A percentile compares a stretch with the other conserved stretches of the same genome.
phyloP scores from a whole-genome alignment of 768 basidiomycete species.

The Cytidiella melzeri region DNA sequence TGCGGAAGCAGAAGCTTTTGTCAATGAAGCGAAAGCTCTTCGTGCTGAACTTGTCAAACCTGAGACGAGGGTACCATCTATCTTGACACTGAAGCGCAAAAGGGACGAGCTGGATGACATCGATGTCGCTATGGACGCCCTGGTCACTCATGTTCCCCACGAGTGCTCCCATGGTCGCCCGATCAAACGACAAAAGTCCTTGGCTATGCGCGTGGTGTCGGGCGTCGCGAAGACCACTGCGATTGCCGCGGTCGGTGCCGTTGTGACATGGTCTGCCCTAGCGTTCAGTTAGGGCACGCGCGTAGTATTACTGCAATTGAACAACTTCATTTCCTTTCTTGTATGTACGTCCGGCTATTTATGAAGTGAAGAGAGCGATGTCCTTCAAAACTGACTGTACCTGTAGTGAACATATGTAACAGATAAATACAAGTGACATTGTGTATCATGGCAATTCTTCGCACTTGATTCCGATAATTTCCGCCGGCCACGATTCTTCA shows the following conservation, averaged over 20 bases:
- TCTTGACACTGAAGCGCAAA: conserved; percentile 50
- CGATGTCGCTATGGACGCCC: neutral
- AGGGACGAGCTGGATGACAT: conserved; percentile 32
- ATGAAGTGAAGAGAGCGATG: too few relatives aligned
- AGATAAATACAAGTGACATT: too few relatives aligned
- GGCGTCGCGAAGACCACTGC: conserved; percentile 53
- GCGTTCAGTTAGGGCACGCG: conserved; percentile 67
- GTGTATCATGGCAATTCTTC: too few relatives aligned
- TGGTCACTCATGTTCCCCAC: neutral
- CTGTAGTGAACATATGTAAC: too few relatives aligned
- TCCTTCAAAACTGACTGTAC: too few relatives aligned
- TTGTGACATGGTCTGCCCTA: conserved; percentile 67
- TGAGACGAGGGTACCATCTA: conserved; percentile 27
- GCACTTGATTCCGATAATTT: too few relatives aligned
- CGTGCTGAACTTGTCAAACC: conserved; percentile 9
- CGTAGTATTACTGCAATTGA: too few relatives aligned
- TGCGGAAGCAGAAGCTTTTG: conserved; percentile 33
- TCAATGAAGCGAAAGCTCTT: conserved; percentile 26
- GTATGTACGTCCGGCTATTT: too few relatives aligned
- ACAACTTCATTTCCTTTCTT: too few relatives aligned
- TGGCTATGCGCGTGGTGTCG: conserved; percentile 35
- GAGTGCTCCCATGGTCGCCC: conserved; percentile 4
- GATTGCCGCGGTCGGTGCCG: conserved; percentile 60
- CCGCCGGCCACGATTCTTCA: too few relatives aligned
- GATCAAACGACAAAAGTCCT: conserved; percentile 29